phyloP scores from a whole-genome alignment of 23 red algal species.

The Gracilaria domingensis region DNA sequence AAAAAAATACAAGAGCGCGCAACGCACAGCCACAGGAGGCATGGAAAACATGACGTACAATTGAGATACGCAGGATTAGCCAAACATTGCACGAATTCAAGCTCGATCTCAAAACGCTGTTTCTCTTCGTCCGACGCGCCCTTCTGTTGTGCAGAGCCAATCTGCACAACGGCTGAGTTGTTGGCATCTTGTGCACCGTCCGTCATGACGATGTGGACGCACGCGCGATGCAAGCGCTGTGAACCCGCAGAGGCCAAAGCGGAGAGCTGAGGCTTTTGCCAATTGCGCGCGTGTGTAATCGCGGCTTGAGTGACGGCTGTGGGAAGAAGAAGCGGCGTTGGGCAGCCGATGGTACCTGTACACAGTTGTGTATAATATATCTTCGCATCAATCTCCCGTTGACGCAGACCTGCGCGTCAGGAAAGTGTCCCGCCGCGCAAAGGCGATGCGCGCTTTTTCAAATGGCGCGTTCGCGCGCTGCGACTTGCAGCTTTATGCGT shows the following conservation, averaged over 20 bases:
- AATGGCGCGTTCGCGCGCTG: not conserved
- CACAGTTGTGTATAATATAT: too few species aligned
- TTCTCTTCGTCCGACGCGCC: slow-evolving; percentile 17
- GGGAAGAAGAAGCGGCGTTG: too few species aligned
- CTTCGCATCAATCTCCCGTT: not conserved
- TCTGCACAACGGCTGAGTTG: not conserved
- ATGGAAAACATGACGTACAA: slow-evolving; percentile 62
- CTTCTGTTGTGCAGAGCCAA: not conserved
- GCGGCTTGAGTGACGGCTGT: too few species aligned
- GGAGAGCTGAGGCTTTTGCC: too few species aligned
- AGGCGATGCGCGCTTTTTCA: not conserved
- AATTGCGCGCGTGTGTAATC: too few species aligned
- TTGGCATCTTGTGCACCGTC: not conserved
- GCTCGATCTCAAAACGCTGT: slow-evolving; percentile 88
- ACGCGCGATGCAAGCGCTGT: not conserved
- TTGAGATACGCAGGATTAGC: slow-evolving; percentile 88
- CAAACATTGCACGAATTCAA: slow-evolving; percentile 92
- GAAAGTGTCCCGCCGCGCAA: too few species aligned
- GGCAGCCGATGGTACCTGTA: too few species aligned
- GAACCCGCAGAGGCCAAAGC: too few species aligned
- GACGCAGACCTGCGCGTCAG: too few species aligned
- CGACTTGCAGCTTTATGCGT: too few species aligned
- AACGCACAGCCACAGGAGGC: not conserved
- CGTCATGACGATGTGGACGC: not conserved
- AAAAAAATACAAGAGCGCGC: not conserved